Evolutionary conservation across 352 stramenopile genomes (phyloP), one percentile per base, ranked within the genome.

Genomic region (Phytophthora foliorum): DNA sequence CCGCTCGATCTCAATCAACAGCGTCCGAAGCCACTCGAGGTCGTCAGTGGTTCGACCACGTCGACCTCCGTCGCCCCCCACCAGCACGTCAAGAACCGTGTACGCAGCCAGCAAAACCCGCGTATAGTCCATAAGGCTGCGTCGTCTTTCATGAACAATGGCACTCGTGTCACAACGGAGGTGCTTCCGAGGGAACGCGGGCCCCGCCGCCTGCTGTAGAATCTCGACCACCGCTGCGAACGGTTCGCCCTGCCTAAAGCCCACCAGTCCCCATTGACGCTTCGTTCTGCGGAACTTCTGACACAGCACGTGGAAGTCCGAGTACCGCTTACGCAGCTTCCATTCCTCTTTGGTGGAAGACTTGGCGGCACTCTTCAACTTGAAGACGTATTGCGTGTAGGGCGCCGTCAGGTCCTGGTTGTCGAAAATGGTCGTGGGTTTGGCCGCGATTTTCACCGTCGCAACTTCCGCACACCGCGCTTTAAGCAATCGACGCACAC

Each of bases 381-480:
- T 75, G 41, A 78, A 56, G 32, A 67, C 29, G 56, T 78, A 78
- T 44, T 72, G 49, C 2, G 71, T 78, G 48, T 72, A 75, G 3
- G 71, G 71, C 21, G 71, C 61, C 16, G 66, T 61, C 24, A 66
- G 16, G 50, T 78, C 71, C 14, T 68, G 50, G 19, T 27, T 69
- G 21, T 67, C 50, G 41, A 75, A 75, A 31, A 78, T 36, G 24
- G 70, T 63, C 41, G 57, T 51, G 31, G 54, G 54, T 36, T 66
- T 65, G 19, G 56, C 56, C 41, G 60, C 41, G 25, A 78, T 57
- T 8, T 61, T 44, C 42, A 78, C 51, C 7, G 42, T 64, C 14
- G 36, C 45, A 9, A 69, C 56, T 49, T 78, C 71, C 4, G 27
- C 48, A 2, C 61, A 49, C 2, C 71, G 60, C 11, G 66, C 71